phyloP scores from a whole-genome alignment of 78 protist species.

The Chrysochromulina parva region DNA sequence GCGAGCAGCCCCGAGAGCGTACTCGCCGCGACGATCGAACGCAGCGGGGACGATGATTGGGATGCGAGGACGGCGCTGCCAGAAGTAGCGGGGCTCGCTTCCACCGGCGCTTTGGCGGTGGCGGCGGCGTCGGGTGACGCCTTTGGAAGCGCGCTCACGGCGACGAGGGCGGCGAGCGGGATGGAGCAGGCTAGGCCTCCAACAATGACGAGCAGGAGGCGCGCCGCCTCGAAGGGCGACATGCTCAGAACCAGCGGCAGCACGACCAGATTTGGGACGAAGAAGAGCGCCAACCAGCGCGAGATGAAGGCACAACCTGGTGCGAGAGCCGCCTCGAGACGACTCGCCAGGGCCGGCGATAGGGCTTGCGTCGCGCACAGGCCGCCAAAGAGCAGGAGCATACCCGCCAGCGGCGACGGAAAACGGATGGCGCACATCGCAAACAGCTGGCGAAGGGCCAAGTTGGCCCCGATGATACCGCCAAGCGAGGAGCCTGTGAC shows the following conservation, averaged over 20 bases:
- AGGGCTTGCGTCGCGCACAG: not conserved
- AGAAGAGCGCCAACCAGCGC: not conserved
- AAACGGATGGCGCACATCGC: not conserved
- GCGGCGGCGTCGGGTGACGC: not conserved
- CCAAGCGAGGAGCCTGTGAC: not conserved
- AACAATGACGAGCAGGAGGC: not conserved
- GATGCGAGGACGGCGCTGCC: not conserved
- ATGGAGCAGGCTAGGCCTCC: not conserved
- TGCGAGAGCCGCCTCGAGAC: not conserved
- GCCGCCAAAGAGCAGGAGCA: not conserved
- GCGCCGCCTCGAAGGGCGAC: not conserved
- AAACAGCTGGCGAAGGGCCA: not conserved
- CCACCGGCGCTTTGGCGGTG: not conserved
- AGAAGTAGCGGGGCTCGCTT: not conserved
- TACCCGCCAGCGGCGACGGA: slow-evolving; percentile 1
- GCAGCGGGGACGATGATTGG: no score
- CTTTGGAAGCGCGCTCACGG: not conserved
- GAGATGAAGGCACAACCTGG: slow-evolving; percentile 9
- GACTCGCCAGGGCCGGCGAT: not conserved
- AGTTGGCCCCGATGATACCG: not conserved
- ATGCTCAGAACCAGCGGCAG: not conserved
- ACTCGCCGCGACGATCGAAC: no score
- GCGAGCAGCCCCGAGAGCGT: not conserved
- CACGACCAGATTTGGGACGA: slow-evolving; percentile 2
- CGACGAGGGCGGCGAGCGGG: not conserved